Evolutionary conservation across 1,139 yeast species (phyloP).

Genomic region (Yamadazyma pseudoaaseri): DNA sequence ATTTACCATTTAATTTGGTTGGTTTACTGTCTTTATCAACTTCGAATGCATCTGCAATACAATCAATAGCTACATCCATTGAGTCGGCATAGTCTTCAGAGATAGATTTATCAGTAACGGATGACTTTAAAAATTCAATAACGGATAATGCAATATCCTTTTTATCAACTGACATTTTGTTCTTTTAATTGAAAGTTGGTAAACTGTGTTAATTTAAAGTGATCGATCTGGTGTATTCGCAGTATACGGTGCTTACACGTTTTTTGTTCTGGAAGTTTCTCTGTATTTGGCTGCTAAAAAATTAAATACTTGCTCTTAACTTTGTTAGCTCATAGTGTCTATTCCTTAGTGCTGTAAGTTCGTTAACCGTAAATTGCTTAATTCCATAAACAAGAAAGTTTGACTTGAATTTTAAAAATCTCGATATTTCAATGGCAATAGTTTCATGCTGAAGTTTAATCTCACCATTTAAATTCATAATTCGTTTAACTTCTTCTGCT

Average conservation of each 20-base stretch:
- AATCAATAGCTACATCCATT: constrained; percentile 92
- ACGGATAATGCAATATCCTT: constrained; percentile 76
- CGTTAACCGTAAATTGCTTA: constrained; percentile 23
- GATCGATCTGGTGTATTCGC: no score
- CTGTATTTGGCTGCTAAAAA: no score
- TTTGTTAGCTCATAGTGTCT: constrained; percentile 7
- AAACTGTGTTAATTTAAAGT: no score
- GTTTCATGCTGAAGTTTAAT: constrained; percentile 53
- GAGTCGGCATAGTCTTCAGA: constrained; percentile 84
- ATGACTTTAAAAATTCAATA: constrained; percentile 63
- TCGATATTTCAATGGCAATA: constrained; percentile 62
- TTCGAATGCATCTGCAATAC: constrained; percentile 84
- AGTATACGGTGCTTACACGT: no score
- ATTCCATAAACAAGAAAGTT: constrained; percentile 38
- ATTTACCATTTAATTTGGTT: constrained; percentile 47
- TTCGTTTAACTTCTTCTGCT: constrained; percentile 32
- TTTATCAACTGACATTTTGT: constrained; percentile 30
- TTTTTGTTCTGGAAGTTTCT: constrained; percentile 14
- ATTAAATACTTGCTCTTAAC: not conserved
- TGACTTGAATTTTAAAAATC: constrained; percentile 51
- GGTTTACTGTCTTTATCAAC: constrained; percentile 52
- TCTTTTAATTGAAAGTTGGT: no score
- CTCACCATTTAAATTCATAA: constrained; percentile 33
- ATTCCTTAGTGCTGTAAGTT: constrained; percentile 8
- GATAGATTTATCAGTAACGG: constrained; percentile 63